Conservation (phyloP, 139 green algal species). For the Chlorella sorokiniana region DNA sequence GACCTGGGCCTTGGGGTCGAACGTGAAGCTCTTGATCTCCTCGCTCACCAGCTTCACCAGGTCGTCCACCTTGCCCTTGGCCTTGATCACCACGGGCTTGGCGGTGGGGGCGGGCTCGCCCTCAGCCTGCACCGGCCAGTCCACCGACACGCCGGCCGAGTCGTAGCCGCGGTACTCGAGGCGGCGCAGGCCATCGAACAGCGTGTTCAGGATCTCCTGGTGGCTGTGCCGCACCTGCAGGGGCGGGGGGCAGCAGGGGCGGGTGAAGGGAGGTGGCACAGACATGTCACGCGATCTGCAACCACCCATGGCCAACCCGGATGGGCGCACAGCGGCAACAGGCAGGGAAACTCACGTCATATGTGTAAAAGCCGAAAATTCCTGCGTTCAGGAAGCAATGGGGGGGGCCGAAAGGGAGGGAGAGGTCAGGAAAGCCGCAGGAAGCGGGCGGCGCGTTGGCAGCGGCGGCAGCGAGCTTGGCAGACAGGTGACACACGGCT, state of each 20-base stretch:
- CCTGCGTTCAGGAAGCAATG: neutral
- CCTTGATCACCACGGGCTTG: conserved; percentile 77
- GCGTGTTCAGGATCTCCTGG: conserved; percentile 80
- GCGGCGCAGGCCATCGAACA: conserved; percentile 88
- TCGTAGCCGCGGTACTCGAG: conserved; percentile 99
- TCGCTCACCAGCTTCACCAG: conserved; percentile 69
- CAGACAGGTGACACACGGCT: too few relatives aligned
- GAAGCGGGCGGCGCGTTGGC: neutral
- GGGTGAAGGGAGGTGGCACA: neutral
- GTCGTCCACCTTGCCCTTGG: conserved; percentile 89
- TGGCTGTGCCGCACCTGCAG: conserved; percentile 60
- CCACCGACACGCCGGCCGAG: conserved; percentile 90
- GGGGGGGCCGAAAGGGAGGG: neutral
- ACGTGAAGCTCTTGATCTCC: conserved; percentile 35
- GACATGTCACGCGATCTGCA: neutral
- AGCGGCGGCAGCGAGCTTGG: neutral
- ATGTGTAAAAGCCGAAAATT: conserved; percentile 53
- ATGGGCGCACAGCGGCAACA: neutral
- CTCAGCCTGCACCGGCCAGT: conserved; percentile 46
- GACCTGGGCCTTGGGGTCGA: conserved; percentile 57
- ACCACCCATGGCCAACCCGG: neutral
- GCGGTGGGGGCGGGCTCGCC: conserved; percentile 18
- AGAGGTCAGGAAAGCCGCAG: too few relatives aligned
- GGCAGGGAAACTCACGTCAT: conserved; percentile 35
- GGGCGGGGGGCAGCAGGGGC: neutral